Conservation (phyloP, 202 grass and related monocot genomes). For the Schoenoplectus triqueter region DNA sequence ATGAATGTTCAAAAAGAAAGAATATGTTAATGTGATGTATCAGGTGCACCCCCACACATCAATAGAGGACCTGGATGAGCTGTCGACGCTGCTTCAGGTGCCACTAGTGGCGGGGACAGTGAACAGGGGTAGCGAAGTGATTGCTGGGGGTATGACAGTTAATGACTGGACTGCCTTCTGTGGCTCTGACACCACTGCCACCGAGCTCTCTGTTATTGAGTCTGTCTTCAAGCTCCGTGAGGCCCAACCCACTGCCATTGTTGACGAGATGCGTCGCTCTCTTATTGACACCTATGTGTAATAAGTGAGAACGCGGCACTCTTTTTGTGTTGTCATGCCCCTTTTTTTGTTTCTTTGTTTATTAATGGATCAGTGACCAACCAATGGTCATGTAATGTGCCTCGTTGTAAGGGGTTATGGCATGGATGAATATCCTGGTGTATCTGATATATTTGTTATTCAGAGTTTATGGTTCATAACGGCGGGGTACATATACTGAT, state of each 20-base stretch:
- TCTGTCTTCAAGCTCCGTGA: constrained; percentile 92
- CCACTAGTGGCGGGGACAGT: constrained; percentile 93
- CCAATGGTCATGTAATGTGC: constrained; percentile 7
- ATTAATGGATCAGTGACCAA: background rate
- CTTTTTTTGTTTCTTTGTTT: constrained; percentile 4
- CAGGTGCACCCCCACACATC: constrained; percentile 96
- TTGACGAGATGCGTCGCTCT: constrained; percentile 92
- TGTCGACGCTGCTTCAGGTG: constrained; percentile 95
- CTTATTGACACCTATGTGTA: constrained; percentile 92
- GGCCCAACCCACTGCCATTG: constrained; percentile 60
- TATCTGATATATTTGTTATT: constrained; percentile 28
- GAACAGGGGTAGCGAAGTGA: constrained; percentile 93
- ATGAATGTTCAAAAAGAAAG: too few species aligned
- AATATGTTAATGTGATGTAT: background rate
- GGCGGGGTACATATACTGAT: constrained; percentile 2
- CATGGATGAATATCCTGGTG: background rate
- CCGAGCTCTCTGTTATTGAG: constrained; percentile 92
- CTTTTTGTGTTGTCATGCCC: constrained; percentile 11
- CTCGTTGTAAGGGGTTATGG: background rate
- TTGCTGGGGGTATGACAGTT: constrained; percentile 90
- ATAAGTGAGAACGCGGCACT: constrained; percentile 4
- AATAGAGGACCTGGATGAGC: constrained; percentile 94
- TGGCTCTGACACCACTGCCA: constrained; percentile 85
- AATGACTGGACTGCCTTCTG: constrained; percentile 99
- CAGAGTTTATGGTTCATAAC: background rate